phyloP scores from a whole-genome alignment of 306 rosid species.

The Astragalus membranaceus region DNA sequence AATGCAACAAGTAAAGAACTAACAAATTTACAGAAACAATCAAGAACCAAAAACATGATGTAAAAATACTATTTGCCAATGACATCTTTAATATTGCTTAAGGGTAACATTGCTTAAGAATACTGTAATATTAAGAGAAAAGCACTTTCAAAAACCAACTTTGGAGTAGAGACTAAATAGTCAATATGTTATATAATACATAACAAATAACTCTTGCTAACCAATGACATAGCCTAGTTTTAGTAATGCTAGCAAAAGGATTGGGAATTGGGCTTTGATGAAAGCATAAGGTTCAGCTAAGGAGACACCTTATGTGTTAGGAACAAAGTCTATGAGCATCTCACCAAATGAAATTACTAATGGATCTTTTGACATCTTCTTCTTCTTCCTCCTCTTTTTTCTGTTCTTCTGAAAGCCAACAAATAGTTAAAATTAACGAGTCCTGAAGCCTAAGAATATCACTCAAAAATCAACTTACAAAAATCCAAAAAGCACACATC shows the following conservation, averaged over 20 bases:
- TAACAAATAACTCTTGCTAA: too few species aligned
- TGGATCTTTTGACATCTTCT: constrained; percentile 28
- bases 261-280: constrained; percentile 58
- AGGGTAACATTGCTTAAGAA: too few species aligned
- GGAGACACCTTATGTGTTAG: constrained; percentile 49
- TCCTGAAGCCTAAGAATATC: too few species aligned
- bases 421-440: too few species aligned
- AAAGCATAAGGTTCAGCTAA: constrained; percentile 55
- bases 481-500: too few species aligned
- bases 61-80: background rate
- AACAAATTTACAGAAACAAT: constrained; percentile 5
- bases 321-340: constrained; percentile 71
- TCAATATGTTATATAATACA: too few species aligned
- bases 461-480: too few species aligned
- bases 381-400: too few species aligned
- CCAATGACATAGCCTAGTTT: constrained; percentile 58
- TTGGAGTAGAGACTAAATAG: too few species aligned
- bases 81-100: background rate
- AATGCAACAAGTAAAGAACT: background rate
- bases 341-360: constrained; percentile 55
- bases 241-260: too few species aligned
- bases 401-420: background rate
- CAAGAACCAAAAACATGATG: background rate
- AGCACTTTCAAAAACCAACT: too few species aligned
- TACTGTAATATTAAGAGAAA: too few species aligned